Evolutionary conservation across 208 protist species (phyloP).

Genomic region (Endotrypanum monterogeii): DNA sequence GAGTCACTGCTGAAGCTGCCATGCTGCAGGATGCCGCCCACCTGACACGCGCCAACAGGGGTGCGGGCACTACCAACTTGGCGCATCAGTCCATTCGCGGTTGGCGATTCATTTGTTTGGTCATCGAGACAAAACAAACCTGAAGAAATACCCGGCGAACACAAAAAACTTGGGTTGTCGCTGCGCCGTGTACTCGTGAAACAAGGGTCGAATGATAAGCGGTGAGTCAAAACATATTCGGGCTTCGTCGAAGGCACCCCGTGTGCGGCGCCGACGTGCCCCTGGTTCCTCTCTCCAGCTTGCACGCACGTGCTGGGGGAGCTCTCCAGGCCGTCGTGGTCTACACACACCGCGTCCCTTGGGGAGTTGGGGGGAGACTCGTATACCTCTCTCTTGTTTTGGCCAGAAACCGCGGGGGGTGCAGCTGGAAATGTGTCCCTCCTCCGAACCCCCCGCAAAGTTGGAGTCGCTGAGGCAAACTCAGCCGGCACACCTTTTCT

Average conservation of each 20-base stretch:
- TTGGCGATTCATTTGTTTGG: background rate
- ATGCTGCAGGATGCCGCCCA: background rate
- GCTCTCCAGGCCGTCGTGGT: background rate
- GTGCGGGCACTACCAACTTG: background rate
- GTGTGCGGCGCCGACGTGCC: background rate
- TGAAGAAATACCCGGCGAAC: background rate
- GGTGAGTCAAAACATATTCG: background rate
- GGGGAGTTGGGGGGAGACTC: background rate
- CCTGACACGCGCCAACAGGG: background rate
- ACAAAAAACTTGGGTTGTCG: background rate
- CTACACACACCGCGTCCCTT: background rate
- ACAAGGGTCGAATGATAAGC: background rate
- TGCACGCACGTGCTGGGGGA: background rate
- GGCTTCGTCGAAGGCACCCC: background rate
- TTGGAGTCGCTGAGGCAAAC: background rate
- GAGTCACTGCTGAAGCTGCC: background rate
- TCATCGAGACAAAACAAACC: background rate
- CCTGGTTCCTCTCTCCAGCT: background rate
- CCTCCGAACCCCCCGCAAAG: background rate
- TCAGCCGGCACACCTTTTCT: too few species aligned
- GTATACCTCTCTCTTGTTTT: background rate
- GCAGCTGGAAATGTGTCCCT: background rate
- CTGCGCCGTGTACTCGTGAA: background rate
- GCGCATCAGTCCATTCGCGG: background rate
- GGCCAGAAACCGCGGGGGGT: background rate